Base-by-base conservation (phyloP, 2,329 filamentous ascomycete genomes). In the Cercospora zeina region DNA sequence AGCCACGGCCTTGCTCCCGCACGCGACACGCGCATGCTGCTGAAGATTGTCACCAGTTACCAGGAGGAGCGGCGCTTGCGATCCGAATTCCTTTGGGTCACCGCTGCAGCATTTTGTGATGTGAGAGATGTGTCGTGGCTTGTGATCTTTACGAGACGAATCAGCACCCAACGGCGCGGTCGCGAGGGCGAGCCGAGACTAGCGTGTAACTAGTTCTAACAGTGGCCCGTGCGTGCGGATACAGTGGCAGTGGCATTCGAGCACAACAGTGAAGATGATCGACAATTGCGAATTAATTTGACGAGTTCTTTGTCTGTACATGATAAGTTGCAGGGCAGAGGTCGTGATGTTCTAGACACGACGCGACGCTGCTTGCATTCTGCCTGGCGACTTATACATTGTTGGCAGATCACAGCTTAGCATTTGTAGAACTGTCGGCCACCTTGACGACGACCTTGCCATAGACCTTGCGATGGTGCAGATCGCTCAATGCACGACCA, bases 381-480 rank as follows among this genome's bases (percentile, higher is more conserved):
- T 27, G 24, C 24, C n/a, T 16, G 13, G 16, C 47, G 24, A 19
- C 27, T 27, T 51, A 13, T 51, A 31, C 7, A 7, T 34, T n/a
- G 4, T n/a, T 11, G 49, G 9, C 30, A 9, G 19, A 4, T 53
- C 31, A 53, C 49, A 74, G 64, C 60, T 67, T 72, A 21, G 66
- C 63, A n/a, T 24, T 47, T 34, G 63, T 65, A 39, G 62, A 54
- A 16, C 68, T 69, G 7, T 71, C 68, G 7, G 69, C 69, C 16
- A 82, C 72, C 45, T 73, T 76, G n/a, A 87, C 72, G 0, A 86
- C 77, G 5, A 83, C 82, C 67, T 86, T 85, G 2, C 84, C 84
- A 75, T 80, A 84, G 9, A 83, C 76, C 67, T 78, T 83, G 37
- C 81, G 76, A 7, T 74, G 70, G 3, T 76, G 75, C 16, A 86